Base-by-base conservation (phyloP, 352 stramenopile genomes). In the Phytophthora podocarpi region DNA sequence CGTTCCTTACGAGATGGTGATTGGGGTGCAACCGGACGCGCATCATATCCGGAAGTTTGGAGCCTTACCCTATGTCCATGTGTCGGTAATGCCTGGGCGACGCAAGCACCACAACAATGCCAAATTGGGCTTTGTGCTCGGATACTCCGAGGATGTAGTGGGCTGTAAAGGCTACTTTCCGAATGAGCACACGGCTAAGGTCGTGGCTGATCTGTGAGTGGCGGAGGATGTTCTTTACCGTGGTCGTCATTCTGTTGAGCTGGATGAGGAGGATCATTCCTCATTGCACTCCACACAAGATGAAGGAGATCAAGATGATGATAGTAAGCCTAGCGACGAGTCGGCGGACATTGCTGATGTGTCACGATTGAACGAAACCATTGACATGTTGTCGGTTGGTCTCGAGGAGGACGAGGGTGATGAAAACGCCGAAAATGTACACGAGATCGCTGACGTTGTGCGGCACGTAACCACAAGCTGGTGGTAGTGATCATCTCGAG, bases 31-130 rank as follows among this genome's bases (percentile, higher is more conserved):
- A 10, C 51, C 40, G 4, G 51, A 60, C 23, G 8, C 52, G 0
- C 51, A 60, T 30, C 51, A 60, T 18, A 43, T 52, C 15, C n/a
- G 51, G 3, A 60, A 37, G 2, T 60, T 50, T 43, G 51, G 51
- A n/a, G 28, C 39, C 5, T 60, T 50, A 20, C 30, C 32, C 4
- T 56, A 56, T 26, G 47, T 56, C 2, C 47, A 46, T 26, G 18
- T 47, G 10, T 24, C 23, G 12, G 10, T 41, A 20, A 37, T 21
- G 2, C 35, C 48, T 15, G 48, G 26, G 3, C 21, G 48, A 34
- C 48, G 26, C 21, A 57, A 57, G 15, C 15, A 57, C 21, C 34
- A 57, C 10, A 26, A 47, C 21, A 47, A 57, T 15, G 48, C 48
- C 2, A 47, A 41, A 20, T 15, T 57, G 37, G 48, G 24, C 10